Conservation (phyloP, 176 grass and related monocot species). For the Poa annua region DNA sequence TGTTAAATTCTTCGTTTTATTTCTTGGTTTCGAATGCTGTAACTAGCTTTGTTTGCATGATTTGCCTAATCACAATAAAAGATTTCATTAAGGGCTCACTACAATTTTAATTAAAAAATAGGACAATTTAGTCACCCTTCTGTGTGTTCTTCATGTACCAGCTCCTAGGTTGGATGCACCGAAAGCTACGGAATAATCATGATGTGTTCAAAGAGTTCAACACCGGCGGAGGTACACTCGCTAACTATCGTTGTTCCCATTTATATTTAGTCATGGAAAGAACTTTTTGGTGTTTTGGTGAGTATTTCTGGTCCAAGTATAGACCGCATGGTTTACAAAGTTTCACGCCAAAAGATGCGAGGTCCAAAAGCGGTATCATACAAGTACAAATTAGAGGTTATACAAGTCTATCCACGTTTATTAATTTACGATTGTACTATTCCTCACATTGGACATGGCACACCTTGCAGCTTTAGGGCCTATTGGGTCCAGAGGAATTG, state of each 20-base stretch:
- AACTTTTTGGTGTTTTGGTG: neutral
- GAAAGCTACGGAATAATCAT: conserved; percentile 72
- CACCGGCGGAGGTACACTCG: conserved; percentile 47
- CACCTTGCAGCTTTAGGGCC: neutral
- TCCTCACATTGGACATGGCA: conserved; percentile 20
- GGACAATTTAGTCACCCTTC: neutral
- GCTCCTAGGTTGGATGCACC: conserved; percentile 98
- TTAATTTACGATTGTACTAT: conserved; percentile 13
- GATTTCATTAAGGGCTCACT: neutral
- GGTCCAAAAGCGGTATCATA: neutral
- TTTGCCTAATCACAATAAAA: neutral
- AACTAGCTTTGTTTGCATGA: too few relatives aligned
- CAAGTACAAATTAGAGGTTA: neutral
- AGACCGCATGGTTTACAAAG: neutral
- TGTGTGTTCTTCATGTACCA: conserved; percentile 38
- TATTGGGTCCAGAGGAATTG: too few relatives aligned
- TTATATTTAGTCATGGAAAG: neutral
- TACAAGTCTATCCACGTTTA: neutral
- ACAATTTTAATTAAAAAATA: too few relatives aligned
- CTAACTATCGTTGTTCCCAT: neutral
- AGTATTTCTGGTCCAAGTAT: neutral
- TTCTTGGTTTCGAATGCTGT: too few relatives aligned
- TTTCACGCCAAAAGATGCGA: neutral
- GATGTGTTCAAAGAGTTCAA: conserved; percentile 77
- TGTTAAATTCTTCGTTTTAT: neutral